Percentiles rank a stretch among this genome's conserved stretches.
Evolutionary conservation across 164 flowering plant genomes (phyloP).

Genomic region (Hamamelis virginiana): DNA sequence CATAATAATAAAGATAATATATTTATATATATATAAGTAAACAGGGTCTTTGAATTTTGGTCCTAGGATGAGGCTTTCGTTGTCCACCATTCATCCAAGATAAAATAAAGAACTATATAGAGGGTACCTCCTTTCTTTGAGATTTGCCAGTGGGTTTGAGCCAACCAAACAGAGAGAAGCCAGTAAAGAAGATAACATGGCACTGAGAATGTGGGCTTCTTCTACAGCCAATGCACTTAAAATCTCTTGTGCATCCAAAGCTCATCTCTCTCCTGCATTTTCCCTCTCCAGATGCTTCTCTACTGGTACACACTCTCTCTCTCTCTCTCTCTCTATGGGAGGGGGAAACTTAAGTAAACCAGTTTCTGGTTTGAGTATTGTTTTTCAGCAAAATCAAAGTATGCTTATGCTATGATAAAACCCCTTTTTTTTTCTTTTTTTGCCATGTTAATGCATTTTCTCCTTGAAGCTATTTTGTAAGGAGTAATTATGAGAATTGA

Average conservation of each 20-base stretch:
- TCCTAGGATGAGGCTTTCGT: constrained; percentile 65
- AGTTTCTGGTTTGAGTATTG: neutral
- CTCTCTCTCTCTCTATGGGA: constrained; percentile 2
- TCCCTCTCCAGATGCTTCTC: constrained; percentile 89
- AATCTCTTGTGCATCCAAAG: constrained; percentile 50
- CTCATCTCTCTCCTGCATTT: constrained; percentile 43
- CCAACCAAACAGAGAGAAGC: constrained; percentile 11
- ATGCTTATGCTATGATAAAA: too few species aligned
- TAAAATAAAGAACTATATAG: constrained; percentile 18
- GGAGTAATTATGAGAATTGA: neutral
- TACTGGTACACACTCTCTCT: constrained; percentile 46
- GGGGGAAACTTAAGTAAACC: too few species aligned
- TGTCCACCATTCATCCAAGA: constrained; percentile 59
- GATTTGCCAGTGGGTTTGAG: constrained; percentile 2
- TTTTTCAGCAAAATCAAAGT: too few species aligned
- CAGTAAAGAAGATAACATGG: constrained; percentile 37
- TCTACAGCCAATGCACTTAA: constrained; percentile 87
- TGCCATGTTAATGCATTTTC: too few species aligned
- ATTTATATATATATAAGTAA: neutral
- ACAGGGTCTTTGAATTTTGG: constrained; percentile 6
- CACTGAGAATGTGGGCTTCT: constrained; percentile 97
- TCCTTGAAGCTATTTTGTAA: too few species aligned
- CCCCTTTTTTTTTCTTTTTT: too few species aligned
- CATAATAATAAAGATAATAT: too few species aligned
- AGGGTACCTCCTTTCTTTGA: neutral